phyloP scores from a whole-genome alignment of 2,329 filamentous ascomycete species.

The Purpureocillium lavendulum region DNA sequence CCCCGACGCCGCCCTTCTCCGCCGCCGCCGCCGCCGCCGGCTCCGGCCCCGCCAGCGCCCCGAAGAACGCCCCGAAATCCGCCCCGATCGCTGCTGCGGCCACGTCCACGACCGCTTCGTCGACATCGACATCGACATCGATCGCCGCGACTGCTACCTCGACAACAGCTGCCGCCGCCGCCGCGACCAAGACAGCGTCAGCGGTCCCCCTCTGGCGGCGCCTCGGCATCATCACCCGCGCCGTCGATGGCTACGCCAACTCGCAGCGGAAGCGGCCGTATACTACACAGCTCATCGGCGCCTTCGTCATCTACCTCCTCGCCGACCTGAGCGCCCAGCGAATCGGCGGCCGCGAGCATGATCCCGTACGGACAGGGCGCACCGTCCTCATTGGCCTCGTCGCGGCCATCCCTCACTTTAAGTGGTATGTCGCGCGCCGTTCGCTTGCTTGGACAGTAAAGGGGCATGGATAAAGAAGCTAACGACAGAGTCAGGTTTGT shows the following conservation, averaged over 20 bases:
- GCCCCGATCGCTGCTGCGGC: constrained; percentile 23
- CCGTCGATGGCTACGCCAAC: constrained; percentile 54
- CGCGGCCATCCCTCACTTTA: constrained; percentile 69
- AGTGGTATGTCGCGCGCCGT: constrained; percentile 49
- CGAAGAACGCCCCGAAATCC: neutral
- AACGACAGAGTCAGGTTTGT: constrained; percentile 56
- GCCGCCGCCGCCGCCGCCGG: too few relatives aligned
- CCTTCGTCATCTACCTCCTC: constrained; percentile 68
- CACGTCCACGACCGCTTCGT: too few relatives aligned
- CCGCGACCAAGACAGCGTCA: too few relatives aligned
- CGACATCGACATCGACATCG: too few relatives aligned
- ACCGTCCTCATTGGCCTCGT: constrained; percentile 67
- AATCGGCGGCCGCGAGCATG: constrained; percentile 55
- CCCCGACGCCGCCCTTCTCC: neutral
- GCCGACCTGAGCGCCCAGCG: constrained; percentile 73
- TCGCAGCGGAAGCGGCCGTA: constrained; percentile 67
- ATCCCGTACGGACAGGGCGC: constrained; percentile 59
- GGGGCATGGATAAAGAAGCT: too few relatives aligned
- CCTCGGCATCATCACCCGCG: constrained; percentile 46
- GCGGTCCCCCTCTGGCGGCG: constrained; percentile 25
- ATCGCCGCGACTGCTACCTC: too few relatives aligned
- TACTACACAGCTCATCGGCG: constrained; percentile 68
- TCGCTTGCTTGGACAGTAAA: neutral
- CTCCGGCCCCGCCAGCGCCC: too few relatives aligned
- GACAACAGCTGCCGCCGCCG: too few relatives aligned